Evolutionary conservation across 2,329 filamentous ascomycete genomes (phyloP).

Genomic region (Magnaporthales sp.): DNA sequence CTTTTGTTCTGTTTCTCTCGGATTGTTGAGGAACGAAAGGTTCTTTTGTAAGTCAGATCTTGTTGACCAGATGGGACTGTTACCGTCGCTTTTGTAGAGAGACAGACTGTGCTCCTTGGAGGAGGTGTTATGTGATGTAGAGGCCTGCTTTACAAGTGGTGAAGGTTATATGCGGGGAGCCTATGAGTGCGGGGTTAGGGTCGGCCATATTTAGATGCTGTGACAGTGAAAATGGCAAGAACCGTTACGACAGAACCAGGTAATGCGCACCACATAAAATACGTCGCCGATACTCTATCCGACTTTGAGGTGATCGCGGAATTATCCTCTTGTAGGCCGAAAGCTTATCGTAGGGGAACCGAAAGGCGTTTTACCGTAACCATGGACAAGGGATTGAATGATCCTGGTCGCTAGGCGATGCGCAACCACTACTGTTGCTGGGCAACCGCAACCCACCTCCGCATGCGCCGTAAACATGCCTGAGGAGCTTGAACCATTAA

Average conservation of each 20-base stretch:
- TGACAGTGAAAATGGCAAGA: background rate
- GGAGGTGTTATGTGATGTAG: background rate
- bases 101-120: background rate
- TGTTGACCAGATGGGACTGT: background rate
- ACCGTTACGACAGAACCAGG: background rate
- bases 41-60: background rate
- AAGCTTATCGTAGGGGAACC: background rate
- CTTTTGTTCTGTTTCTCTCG: background rate
- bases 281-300: background rate
- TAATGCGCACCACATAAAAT: background rate
- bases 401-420: background rate
- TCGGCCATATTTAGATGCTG: background rate
- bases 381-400: background rate
- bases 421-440: background rate
- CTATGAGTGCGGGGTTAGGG: background rate
- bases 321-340: background rate
- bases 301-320: background rate
- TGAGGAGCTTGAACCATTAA: background rate
- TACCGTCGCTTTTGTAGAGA: background rate
- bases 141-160: background rate
- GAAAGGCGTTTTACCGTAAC: background rate
- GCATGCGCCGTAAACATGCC: background rate
- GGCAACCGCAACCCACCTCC: background rate
- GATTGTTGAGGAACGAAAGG: background rate
- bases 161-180: background rate